Evolutionary conservation across 176 grass and related monocot species (phyloP).

Genomic region (Triticum monococcum): DNA sequence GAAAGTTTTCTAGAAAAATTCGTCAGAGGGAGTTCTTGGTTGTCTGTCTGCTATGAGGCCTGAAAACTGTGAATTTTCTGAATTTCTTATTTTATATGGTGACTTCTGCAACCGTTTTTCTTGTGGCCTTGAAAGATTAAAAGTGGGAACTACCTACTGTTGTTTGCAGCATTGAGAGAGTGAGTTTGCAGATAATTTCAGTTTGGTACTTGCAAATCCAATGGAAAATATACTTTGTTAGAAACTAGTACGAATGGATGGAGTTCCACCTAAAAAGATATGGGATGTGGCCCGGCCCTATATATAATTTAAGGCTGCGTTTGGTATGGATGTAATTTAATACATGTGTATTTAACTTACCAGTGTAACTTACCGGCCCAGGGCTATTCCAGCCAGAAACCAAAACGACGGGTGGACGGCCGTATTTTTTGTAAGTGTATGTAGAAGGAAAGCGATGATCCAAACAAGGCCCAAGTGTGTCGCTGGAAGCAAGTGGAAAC

Average conservation of each 20-base stretch:
- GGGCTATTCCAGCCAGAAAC: too few relatives aligned
- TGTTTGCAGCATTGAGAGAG: not conserved
- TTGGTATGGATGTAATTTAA: too few relatives aligned
- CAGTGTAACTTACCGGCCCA: too few relatives aligned
- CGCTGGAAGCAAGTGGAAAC: too few relatives aligned
- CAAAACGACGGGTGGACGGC: too few relatives aligned
- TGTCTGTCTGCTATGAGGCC: not conserved
- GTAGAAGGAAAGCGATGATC: too few relatives aligned
- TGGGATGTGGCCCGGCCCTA: not conserved
- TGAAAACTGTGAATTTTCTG: not conserved
- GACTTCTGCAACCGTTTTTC: not conserved
- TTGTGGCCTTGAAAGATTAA: not conserved
- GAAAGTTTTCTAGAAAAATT: not conserved
- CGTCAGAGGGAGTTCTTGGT: not conserved
- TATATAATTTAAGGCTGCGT: too few relatives aligned
- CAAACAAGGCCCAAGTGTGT: too few relatives aligned
- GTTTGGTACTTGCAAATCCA: not conserved
- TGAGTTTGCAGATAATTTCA: not conserved
- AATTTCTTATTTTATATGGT: constrained; percentile 7
- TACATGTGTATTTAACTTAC: too few relatives aligned
- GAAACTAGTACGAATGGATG: not conserved
- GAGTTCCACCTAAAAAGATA: not conserved
- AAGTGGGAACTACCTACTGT: not conserved
- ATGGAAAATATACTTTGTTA: not conserved
- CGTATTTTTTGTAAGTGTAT: too few relatives aligned